Evolutionary conservation across 1,139 yeast genomes (phyloP).

Genomic region (Torulaspora pretoriensis): DNA sequence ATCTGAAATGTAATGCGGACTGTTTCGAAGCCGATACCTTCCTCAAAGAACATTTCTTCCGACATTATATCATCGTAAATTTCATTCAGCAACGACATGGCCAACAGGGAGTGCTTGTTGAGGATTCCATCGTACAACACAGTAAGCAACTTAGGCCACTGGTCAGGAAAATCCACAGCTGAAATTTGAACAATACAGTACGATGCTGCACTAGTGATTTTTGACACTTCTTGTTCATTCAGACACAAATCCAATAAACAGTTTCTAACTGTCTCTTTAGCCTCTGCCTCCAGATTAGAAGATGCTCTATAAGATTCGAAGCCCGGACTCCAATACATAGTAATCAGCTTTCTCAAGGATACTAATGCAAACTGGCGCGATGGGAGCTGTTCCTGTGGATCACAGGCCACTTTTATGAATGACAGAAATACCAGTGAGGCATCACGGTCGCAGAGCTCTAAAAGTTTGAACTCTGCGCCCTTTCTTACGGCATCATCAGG

Average conservation of each 20-base stretch:
- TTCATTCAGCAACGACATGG: slow-evolving; percentile 67
- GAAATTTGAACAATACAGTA: slow-evolving; percentile 81
- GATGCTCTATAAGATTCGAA: slow-evolving; percentile 73
- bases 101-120: slow-evolving; percentile 51
- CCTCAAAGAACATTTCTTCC: slow-evolving; percentile 80
- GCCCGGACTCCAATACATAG: slow-evolving; percentile 80
- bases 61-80: slow-evolving; percentile 80
- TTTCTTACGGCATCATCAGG: slow-evolving; percentile 35
- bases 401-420: slow-evolving; percentile 30
- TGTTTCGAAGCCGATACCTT: slow-evolving; percentile 57
- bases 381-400: slow-evolving; percentile 16
- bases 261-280: slow-evolving; percentile 43
- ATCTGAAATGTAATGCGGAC: slow-evolving; percentile 45
- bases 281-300: slow-evolving; percentile 48
- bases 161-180: slow-evolving; percentile 89
- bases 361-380: slow-evolving; percentile 64
- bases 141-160: slow-evolving; percentile 76
- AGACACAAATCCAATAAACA: slow-evolving; percentile 52
- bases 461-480: slow-evolving; percentile 35
- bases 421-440: slow-evolving; percentile 35
- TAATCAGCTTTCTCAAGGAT: slow-evolving; percentile 64
- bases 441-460: slow-evolving; percentile 28
- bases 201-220: slow-evolving; percentile 63
- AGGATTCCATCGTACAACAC: slow-evolving; percentile 43
- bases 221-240: slow-evolving; percentile 46